Percentiles rank a stretch among this genome's conserved stretches.
Conservation (phyloP, 2,329 filamentous ascomycete species). For the Fulvia fulva region DNA sequence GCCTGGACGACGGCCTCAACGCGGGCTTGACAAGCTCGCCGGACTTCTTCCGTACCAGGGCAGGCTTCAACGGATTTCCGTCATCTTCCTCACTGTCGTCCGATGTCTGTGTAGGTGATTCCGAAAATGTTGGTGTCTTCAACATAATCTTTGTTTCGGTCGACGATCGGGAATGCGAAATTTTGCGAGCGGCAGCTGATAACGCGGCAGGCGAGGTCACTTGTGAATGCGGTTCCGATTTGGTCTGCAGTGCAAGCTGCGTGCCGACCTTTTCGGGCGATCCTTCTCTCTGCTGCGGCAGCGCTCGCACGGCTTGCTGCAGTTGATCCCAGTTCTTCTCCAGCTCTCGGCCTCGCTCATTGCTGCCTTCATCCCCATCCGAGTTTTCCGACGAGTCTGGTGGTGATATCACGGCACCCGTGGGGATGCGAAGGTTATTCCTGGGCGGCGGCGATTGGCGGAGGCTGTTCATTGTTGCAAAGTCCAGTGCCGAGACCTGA, state of each 20-base stretch:
- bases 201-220: constrained; percentile 37
- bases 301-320: constrained; percentile 76
- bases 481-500: constrained; percentile 22
- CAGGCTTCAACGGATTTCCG: constrained; percentile 57
- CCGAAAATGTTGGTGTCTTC: constrained; percentile 40
- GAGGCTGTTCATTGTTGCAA: constrained; percentile 56
- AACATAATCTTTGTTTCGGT: constrained; percentile 54
- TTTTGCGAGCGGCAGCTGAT: constrained; percentile 55
- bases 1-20: constrained; percentile 71
- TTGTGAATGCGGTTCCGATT: constrained; percentile 35
- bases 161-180: constrained; percentile 57
- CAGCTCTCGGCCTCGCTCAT: constrained; percentile 36
- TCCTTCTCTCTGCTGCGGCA: constrained; percentile 61
- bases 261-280: constrained; percentile 49
- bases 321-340: constrained; percentile 59
- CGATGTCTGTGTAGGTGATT: constrained; percentile 43
- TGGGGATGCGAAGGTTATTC: constrained; percentile 71
- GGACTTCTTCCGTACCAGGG: constrained; percentile 96
- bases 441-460: constrained; percentile 81
- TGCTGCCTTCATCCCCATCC: constrained; percentile 63
- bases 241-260: constrained; percentile 13
- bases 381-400: constrained; percentile 79
- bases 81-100: constrained; percentile 53
- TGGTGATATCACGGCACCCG: constrained; percentile 82
- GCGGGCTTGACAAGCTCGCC: constrained; percentile 93